These are phyloP conservation scores for Lithospermum erythrorhizon DNA, from an alignment of 257 asterid genomes.

Conservation along the genomic window DNA sequence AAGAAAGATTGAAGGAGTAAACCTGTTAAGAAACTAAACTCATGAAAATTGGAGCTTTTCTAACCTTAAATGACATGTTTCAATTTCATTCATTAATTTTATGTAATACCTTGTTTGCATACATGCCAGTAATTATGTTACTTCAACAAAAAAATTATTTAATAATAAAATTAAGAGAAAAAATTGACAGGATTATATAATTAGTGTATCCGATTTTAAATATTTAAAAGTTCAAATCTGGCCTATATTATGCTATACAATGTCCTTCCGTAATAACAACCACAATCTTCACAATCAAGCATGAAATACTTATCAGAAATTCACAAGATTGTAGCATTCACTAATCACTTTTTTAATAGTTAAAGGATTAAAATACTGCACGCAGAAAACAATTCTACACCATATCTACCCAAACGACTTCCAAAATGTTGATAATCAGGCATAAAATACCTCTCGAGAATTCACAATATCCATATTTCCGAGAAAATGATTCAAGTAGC, in stretches of 20 bases:
- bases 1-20: no score
- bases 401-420: background rate
- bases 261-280: background rate
- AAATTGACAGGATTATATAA: constrained; percentile 51
- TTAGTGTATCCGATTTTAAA: background rate
- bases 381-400: background rate
- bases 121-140: no score
- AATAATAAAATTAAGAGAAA: constrained; percentile 41
- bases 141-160: background rate
- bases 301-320: constrained; percentile 59
- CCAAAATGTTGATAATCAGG: constrained; percentile 4
- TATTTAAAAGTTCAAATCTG: background rate
- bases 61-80: no score
- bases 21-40: no score
- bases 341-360: background rate
- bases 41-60: no score
- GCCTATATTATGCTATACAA: background rate
- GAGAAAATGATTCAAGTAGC: constrained; percentile 86
- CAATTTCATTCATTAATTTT: no score
- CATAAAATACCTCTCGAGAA: constrained; percentile 62
- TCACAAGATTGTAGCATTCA: constrained; percentile 37
- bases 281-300: constrained; percentile 4
- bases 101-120: no score
- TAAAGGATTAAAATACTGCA: background rate
- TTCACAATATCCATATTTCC: constrained; percentile 85